phyloP scores from a whole-genome alignment of 768 basidiomycete genomes.

The Tylopilus subfusipes region DNA sequence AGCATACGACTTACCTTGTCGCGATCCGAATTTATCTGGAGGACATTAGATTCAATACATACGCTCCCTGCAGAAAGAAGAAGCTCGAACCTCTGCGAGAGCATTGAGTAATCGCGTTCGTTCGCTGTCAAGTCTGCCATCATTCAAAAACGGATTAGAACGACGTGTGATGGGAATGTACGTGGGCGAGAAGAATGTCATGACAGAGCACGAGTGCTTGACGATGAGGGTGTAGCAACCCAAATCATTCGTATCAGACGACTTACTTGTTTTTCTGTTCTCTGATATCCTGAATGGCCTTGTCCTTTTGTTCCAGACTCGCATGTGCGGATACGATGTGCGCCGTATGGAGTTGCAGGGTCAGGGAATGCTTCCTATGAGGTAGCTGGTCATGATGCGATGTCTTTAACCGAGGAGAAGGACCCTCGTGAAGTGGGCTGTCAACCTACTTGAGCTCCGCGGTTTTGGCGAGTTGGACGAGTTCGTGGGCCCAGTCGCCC shows the following conservation, averaged over 20 bases:
- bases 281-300: conserved; percentile 73
- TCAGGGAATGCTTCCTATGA: conserved; percentile 75
- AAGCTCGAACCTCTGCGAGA: conserved; percentile 58
- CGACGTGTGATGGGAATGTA: conserved; percentile 3
- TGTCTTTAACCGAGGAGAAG: background rate
- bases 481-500: conserved; percentile 84
- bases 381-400: conserved; percentile 3
- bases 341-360: conserved; percentile 81
- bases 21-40: conserved; percentile 75
- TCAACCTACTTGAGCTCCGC: conserved; percentile 79
- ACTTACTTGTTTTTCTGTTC: conserved; percentile 83
- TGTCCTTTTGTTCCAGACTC: conserved; percentile 71
- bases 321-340: conserved; percentile 84
- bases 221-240: background rate
- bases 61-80: conserved; percentile 1
- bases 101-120: conserved; percentile 62
- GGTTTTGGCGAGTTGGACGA: conserved; percentile 82
- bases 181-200: background rate
- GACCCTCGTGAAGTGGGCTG: background rate
- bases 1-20: conserved; percentile 49
- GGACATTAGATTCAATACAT: conserved; percentile 11
- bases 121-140: conserved; percentile 70
- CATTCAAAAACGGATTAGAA: conserved; percentile 12
- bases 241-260: conserved; percentile 22
- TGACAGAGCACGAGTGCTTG: background rate